Percentiles rank a stretch among this genome's conserved stretches.
Evolutionary conservation across 2,329 filamentous ascomycete species (phyloP).

Genomic region (Fusarium nematophilum): DNA sequence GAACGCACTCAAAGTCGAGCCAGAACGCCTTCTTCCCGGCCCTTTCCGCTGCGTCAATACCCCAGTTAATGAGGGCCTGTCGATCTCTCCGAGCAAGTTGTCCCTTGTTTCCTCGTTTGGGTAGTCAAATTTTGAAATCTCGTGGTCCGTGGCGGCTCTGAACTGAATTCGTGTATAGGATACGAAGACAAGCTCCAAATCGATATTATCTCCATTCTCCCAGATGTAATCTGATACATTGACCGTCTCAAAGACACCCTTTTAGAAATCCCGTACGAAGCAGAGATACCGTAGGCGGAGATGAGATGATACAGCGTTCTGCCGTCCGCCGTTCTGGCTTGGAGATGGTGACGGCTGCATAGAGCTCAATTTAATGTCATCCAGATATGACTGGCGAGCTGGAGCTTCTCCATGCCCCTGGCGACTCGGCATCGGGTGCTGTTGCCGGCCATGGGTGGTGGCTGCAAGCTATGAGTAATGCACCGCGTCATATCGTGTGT

Average conservation of each 20-base stretch:
- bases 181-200: constrained; percentile 53
- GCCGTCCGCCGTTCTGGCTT: neutral
- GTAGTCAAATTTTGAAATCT: constrained; percentile 21
- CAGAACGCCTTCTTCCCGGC: constrained; percentile 55
- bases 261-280: constrained; percentile 33
- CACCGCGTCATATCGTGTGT: neutral
- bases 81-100: constrained; percentile 39
- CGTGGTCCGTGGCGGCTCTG: constrained; percentile 38
- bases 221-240: constrained; percentile 41
- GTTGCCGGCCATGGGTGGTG: neutral
- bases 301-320: constrained; percentile 4
- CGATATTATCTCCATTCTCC: constrained; percentile 33
- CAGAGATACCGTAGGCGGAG: constrained; percentile 33
- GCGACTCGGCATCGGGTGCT: neutral
- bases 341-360: neutral
- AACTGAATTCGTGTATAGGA: constrained; percentile 57
- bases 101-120: constrained; percentile 30
- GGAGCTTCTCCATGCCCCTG: neutral
- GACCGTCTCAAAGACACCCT: constrained; percentile 28
- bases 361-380: neutral
- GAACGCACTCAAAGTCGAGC: constrained; percentile 57
- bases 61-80: constrained; percentile 48
- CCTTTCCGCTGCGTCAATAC: constrained; percentile 50
- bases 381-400: neutral
- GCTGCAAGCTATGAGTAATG: neutral